Evolutionary conservation across 805 yeast genomes (phyloP).

Genomic region (Yamadazyma paraphyllophila): DNA sequence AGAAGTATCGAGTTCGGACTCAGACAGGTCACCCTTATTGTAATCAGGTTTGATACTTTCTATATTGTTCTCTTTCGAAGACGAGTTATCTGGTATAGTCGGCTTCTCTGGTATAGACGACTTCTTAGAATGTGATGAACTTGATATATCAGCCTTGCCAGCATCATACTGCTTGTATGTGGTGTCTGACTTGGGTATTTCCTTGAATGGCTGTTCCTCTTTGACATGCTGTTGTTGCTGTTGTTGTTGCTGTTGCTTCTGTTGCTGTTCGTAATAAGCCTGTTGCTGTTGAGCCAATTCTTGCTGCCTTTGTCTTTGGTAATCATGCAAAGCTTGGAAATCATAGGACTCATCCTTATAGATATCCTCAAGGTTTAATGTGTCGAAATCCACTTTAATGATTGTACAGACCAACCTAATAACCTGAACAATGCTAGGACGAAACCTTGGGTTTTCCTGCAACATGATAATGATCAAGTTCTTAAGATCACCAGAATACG

Average conservation of each 20-base stretch:
- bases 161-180: too few relatives aligned
- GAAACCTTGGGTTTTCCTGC: slow-evolving; percentile 73
- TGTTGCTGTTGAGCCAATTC: slow-evolving; percentile 36
- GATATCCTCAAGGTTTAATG: slow-evolving; percentile 38
- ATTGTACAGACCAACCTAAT: slow-evolving; percentile 60
- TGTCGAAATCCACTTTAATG: slow-evolving; percentile 32
- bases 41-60: too few relatives aligned
- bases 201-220: neutral
- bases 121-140: too few relatives aligned
- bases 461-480: slow-evolving; percentile 75
- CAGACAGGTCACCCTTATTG: neutral
- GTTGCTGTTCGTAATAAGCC: slow-evolving; percentile 41
- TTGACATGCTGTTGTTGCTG: too few relatives aligned
- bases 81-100: too few relatives aligned
- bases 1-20: slow-evolving; percentile 17
- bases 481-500: slow-evolving; percentile 67
- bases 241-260: slow-evolving; percentile 14
- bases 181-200: too few relatives aligned
- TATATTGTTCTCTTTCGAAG: too few relatives aligned
- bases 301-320: slow-evolving; percentile 40
- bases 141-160: too few relatives aligned
- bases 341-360: slow-evolving; percentile 54
- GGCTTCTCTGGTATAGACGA: too few relatives aligned
- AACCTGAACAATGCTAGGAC: slow-evolving; percentile 89
- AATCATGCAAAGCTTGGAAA: slow-evolving; percentile 53